These are phyloP conservation scores for Pistacia vera DNA, from an alignment of 345 rosid genomes.

Conservation along the genomic window DNA sequence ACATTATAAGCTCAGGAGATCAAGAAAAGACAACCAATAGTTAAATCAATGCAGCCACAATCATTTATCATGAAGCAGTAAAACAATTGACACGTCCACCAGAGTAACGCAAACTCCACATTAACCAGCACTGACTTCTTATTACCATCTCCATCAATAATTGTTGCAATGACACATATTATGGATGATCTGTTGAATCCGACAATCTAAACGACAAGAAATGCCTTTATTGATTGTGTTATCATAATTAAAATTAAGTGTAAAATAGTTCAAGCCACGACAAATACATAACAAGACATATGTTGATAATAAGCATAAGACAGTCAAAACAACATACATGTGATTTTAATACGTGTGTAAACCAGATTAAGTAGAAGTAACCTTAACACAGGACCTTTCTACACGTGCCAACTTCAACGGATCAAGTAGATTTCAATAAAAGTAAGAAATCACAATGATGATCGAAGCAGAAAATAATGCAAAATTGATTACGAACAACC, in stretches of 20 bases:
- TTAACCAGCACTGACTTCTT: background rate
- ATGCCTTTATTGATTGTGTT: background rate
- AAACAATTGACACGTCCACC: background rate
- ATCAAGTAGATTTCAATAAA: slow-evolving; percentile 1
- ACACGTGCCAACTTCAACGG: background rate
- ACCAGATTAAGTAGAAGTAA: background rate
- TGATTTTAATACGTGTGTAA: slow-evolving; percentile 1
- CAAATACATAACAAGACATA: slow-evolving; percentile 8
- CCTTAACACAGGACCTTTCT: background rate
- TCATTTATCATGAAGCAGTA: background rate
- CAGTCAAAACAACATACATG: background rate
- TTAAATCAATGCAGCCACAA: background rate
- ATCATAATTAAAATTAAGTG: background rate
- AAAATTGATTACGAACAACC: background rate
- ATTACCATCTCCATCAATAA: background rate
- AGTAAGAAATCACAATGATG: background rate
- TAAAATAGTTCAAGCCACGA: background rate
- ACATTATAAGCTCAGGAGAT: background rate
- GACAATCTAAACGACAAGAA: slow-evolving; percentile 7
- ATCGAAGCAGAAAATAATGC: background rate
- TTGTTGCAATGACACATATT: background rate
- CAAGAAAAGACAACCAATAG: background rate
- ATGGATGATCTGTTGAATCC: background rate
- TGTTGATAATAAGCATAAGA: background rate
- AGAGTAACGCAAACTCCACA: background rate